phyloP scores from a whole-genome alignment of 2,329 filamentous ascomycete species.

The Trichoderma cornu-damae region DNA sequence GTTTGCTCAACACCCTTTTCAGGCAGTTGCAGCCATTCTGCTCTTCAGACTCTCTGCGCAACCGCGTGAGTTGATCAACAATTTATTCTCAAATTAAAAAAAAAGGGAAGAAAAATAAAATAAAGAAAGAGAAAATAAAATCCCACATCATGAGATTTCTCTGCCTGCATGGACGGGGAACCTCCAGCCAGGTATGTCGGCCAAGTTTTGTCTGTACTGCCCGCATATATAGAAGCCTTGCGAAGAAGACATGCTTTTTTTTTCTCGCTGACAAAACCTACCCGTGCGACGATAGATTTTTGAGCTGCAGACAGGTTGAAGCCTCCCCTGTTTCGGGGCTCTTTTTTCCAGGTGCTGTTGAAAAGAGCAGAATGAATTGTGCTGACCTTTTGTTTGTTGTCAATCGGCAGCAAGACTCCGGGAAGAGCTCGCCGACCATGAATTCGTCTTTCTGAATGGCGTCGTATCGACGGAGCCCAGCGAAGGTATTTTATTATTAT shows the following conservation, averaged over 20 bases:
- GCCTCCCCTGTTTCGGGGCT: too few species aligned
- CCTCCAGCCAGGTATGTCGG: slow-evolving; percentile 5
- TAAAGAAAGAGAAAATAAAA: slow-evolving; percentile 4
- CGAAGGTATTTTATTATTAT: too few species aligned
- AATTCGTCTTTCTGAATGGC: slow-evolving; percentile 7
- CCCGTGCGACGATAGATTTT: background rate
- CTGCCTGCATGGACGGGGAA: background rate
- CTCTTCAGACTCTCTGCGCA: background rate
- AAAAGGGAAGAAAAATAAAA: too few species aligned
- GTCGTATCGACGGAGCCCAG: background rate
- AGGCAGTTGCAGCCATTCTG: background rate
- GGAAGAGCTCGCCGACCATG: background rate
- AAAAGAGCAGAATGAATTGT: background rate
- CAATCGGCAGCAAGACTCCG: background rate
- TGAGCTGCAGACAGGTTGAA: background rate
- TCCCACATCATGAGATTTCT: background rate
- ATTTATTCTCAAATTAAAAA: too few species aligned
- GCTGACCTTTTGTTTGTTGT: background rate
- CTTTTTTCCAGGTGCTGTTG: too few species aligned
- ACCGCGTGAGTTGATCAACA: too few species aligned
- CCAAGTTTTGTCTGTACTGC: background rate
- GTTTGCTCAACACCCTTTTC: background rate
- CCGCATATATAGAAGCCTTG: too few species aligned
- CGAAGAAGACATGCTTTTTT: background rate
- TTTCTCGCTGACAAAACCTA: background rate